phyloP scores from a whole-genome alignment of 768 basidiomycete genomes.

The Boletus tylopilopsis region DNA sequence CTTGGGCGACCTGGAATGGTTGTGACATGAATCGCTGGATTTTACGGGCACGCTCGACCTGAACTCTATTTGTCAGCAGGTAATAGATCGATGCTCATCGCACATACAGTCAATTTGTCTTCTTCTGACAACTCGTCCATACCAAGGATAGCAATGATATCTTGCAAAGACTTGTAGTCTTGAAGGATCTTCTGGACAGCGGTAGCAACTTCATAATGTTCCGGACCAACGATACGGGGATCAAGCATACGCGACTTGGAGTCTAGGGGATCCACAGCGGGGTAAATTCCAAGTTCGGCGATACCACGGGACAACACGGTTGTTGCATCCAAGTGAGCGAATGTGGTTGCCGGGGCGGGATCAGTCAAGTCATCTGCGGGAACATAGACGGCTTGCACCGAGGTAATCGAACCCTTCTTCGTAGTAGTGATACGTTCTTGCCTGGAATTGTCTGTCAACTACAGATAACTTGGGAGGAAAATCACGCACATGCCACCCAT shows the following conservation, averaged over 20 bases:
- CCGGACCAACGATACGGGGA: conserved; percentile 93
- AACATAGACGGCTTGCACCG: conserved; percentile 99
- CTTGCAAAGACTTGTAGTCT: conserved; percentile 95
- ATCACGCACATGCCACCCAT: conserved; percentile 96
- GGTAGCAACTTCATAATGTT: conserved; percentile 96
- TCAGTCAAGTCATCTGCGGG: conserved; percentile 99
- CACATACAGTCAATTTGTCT: conserved; percentile 80
- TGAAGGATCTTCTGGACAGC: conserved; percentile 97
- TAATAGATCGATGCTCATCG: not conserved
- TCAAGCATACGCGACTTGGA: conserved; percentile 99
- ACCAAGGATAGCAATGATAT: conserved; percentile 99
- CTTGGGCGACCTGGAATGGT: conserved; percentile 99
- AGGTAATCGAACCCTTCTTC: conserved; percentile 99
- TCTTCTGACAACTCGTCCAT: conserved; percentile 99
- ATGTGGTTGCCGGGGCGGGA: conserved; percentile 98
- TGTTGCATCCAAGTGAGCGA: conserved; percentile 99
- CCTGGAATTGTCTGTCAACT: conserved; percentile 41
- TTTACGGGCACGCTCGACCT: conserved; percentile 98
- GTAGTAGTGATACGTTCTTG: conserved; percentile 99
- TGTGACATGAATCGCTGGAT: conserved; percentile 99
- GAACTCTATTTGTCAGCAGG: conserved; percentile 6
- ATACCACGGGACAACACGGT: conserved; percentile 99
- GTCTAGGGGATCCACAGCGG: conserved; percentile 98
- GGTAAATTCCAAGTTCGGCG: conserved; percentile 99
- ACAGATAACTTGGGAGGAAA: not conserved